A percentile compares a stretch with the other conserved stretches of the same genome.
Conservation (phyloP, 2,329 filamentous ascomycete species). For the Stagonosporopsis rhizophila region DNA sequence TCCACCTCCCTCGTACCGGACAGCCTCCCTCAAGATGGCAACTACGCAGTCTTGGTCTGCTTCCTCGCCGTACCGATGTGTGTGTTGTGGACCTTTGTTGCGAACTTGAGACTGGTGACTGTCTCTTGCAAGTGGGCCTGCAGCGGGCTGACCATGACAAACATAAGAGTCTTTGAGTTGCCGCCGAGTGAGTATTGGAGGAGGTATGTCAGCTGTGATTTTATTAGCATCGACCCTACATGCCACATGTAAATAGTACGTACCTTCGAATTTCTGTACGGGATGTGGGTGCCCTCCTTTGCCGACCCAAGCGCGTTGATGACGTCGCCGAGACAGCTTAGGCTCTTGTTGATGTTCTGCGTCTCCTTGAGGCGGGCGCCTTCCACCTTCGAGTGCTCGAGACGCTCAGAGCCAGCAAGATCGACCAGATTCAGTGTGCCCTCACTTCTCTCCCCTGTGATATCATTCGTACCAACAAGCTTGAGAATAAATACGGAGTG, state of each 20-base stretch:
- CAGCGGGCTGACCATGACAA: conserved; percentile 95
- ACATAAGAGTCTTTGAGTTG: conserved; percentile 98
- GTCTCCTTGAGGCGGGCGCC: conserved; percentile 92
- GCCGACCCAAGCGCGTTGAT: conserved; percentile 90
- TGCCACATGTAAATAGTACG: conserved; percentile 24
- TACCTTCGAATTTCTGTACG: conserved; percentile 94
- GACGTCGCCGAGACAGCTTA: conserved; percentile 92
- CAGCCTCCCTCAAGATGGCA: not conserved
- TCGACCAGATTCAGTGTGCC: conserved; percentile 96
- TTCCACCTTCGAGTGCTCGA: conserved; percentile 85
- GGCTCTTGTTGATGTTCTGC: conserved; percentile 94
- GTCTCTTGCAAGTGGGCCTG: conserved; percentile 92
- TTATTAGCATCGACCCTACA: conserved; percentile 15
- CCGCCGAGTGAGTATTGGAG: conserved; percentile 94
- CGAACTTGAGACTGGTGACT: conserved; percentile 92
- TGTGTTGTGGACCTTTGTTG: conserved; percentile 92
- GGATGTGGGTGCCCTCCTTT: conserved; percentile 78
- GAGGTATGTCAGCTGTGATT: conserved; percentile 78
- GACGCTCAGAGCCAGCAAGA: conserved; percentile 87
- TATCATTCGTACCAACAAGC: conserved; percentile 69
- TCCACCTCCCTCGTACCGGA: not conserved
- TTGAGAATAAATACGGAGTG: conserved; percentile 95
- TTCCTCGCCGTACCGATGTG: conserved; percentile 90
- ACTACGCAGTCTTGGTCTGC: conserved; percentile 63
- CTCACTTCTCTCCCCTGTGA: conserved; percentile 84